These are phyloP conservation scores for Monocercomonoides exilis DNA, from an alignment of 78 protist genomes.

Conservation along the genomic window DNA sequence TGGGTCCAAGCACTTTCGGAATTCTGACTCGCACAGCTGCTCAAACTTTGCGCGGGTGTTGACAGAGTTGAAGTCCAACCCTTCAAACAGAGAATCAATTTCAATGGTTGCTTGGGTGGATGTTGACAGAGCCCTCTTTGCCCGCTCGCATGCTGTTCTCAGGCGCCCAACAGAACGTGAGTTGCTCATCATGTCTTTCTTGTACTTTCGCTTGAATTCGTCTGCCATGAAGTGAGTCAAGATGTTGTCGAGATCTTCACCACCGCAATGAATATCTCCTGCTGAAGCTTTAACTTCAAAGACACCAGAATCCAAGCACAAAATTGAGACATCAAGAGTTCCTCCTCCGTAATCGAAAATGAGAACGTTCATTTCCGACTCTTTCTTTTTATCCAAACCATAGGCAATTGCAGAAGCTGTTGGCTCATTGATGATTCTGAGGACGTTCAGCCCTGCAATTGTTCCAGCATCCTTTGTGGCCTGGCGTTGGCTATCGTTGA, in stretches of 20 bases:
- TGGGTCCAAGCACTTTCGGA: slow-evolving; percentile 77
- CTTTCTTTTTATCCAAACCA: slow-evolving; percentile 54
- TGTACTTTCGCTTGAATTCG: slow-evolving; percentile 49
- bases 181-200: slow-evolving; percentile 23
- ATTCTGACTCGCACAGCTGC: slow-evolving; percentile 80
- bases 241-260: slow-evolving; percentile 64
- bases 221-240: slow-evolving; percentile 38
- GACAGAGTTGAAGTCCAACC: slow-evolving; percentile 81
- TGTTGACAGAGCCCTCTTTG: slow-evolving; percentile 65
- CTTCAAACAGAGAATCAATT: slow-evolving; percentile 86
- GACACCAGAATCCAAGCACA: slow-evolving; percentile 58
- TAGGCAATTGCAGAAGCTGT: slow-evolving; percentile 93
- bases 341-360: slow-evolving; percentile 81
- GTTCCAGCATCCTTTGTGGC: slow-evolving; percentile 94
- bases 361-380: slow-evolving; percentile 51
- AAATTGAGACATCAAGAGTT: slow-evolving; percentile 73
- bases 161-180: slow-evolving; percentile 51
- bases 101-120: slow-evolving; percentile 69
- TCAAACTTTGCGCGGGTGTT: slow-evolving; percentile 96
- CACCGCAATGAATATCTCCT: slow-evolving; percentile 72
- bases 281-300: slow-evolving; percentile 76
- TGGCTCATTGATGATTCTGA: slow-evolving; percentile 92
- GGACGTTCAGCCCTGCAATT: slow-evolving; percentile 69
- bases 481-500: slow-evolving; percentile 62
- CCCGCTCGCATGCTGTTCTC: slow-evolving; percentile 60